These are phyloP conservation scores for Brasenia schreberi DNA, from an alignment of 164 flowering plant species.

Conservation along the genomic window DNA sequence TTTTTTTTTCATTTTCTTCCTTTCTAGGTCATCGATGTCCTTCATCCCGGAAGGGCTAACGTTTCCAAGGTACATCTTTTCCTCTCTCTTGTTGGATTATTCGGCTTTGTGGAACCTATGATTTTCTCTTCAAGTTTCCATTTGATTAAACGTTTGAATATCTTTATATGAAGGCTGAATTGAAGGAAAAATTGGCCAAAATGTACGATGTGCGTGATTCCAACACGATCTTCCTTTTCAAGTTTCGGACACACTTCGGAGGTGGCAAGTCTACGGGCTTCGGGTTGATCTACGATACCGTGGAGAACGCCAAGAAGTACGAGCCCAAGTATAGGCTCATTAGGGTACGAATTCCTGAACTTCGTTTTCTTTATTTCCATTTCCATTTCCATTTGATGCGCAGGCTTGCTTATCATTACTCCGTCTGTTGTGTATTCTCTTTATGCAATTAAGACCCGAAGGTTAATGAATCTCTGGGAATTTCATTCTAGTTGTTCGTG, in stretches of 20 bases:
- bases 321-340: constrained; percentile 36
- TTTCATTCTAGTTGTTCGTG: too few relatives aligned
- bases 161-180: constrained; percentile 18
- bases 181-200: constrained; percentile 21
- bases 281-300: constrained; percentile 22
- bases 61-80: constrained; percentile 46
- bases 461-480: too few relatives aligned
- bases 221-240: constrained; percentile 27
- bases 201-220: constrained; percentile 26
- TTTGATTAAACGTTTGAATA: not conserved
- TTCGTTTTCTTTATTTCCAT: not conserved
- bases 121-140: too few relatives aligned
- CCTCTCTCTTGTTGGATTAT: not conserved
- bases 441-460: too few relatives aligned
- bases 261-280: constrained; percentile 33
- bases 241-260: constrained; percentile 30
- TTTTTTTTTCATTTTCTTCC: not conserved
- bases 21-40: constrained; percentile 49
- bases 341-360: constrained; percentile 17
- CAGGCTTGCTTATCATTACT: not conserved
- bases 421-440: not conserved
- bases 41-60: constrained; percentile 67
- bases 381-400: not conserved
- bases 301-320: constrained; percentile 31
- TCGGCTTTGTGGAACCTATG: too few relatives aligned